Base-by-base conservation (phyloP, 2,329 filamentous ascomycete genomes). In the Chaetomium sp. region DNA sequence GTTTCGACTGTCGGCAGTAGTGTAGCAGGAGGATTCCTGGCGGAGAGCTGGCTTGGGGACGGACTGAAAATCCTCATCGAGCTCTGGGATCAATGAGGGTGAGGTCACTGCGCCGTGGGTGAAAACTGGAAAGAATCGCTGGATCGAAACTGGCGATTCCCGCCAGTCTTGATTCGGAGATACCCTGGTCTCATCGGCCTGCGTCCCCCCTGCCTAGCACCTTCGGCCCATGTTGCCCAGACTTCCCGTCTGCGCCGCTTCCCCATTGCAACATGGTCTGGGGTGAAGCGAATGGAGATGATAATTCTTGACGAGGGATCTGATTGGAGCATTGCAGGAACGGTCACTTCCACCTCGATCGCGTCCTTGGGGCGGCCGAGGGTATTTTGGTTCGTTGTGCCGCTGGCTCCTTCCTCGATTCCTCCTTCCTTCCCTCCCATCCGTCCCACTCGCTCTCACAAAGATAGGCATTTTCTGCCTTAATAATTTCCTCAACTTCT, bases 401-500 rank as follows among this genome's bases (percentile, higher is more conserved):
- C 45, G 51, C 45, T 51, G 52, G 50, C 57, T 57, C 51, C 53
- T 44, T 52, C 52, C 47, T 48, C 49, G 27, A 42, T 58, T 61
- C 56, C 54, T 55, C 50, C 46, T 59, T 57, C 53, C 56, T 59
- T 61, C 54, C 52, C 38, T 43, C 41, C 48, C 49, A 38, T 35
- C 35, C 33, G 46, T 41, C 38, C 33, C n/a, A 40, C 35, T 37
- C 34, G 11, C 37, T 14, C 46, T 53, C 51, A 35, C 41, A 42
- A 37, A 27, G 48, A 53, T 42, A 51, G 54, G 37, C 49, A 52
- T 47, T 53, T 54, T 56, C 52, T 45, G 40, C 46, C 53, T 46
- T 62, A 58, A 59, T 62, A 59, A 58, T 61, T 44, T 48, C 45
- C 44, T 27, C 40, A 52, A 55, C 59, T 64, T 58, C 61, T 56